Conservation (phyloP, 2,329 filamentous ascomycete genomes). For the Hymenotorrendiella dingleyae region DNA sequence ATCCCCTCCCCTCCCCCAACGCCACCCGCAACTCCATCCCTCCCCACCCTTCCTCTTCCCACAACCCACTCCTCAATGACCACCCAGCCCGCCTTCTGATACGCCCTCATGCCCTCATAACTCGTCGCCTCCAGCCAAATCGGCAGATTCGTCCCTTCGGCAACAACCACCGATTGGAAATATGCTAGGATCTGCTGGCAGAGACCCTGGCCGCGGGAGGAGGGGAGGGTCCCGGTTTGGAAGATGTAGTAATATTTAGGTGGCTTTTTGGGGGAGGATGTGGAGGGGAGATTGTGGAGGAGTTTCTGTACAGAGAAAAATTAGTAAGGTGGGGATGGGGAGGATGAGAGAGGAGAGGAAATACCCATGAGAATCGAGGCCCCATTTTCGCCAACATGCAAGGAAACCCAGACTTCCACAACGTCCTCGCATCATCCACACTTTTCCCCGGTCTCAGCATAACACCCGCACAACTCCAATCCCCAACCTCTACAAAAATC, state of each 20-base stretch:
- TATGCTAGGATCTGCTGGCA: background rate
- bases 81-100: background rate
- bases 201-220: background rate
- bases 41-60: background rate
- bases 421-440: background rate
- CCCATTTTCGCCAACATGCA: background rate
- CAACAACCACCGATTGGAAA: background rate
- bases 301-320: no score
- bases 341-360: background rate
- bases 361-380: background rate
- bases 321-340: background rate
- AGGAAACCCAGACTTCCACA: background rate
- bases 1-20: background rate
- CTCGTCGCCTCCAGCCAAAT: constrained; percentile 1
- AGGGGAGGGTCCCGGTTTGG: background rate
- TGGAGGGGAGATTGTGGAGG: no score
- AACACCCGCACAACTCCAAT: background rate
- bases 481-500: background rate
- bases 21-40: background rate
- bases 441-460: background rate
- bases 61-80: background rate
- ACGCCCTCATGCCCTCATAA: background rate
- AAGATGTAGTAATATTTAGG: background rate
- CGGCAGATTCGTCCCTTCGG: background rate
- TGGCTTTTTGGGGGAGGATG: no score